Evolutionary conservation across 164 flowering plant genomes (phyloP).

Genomic region (Pachysandra terminalis): DNA sequence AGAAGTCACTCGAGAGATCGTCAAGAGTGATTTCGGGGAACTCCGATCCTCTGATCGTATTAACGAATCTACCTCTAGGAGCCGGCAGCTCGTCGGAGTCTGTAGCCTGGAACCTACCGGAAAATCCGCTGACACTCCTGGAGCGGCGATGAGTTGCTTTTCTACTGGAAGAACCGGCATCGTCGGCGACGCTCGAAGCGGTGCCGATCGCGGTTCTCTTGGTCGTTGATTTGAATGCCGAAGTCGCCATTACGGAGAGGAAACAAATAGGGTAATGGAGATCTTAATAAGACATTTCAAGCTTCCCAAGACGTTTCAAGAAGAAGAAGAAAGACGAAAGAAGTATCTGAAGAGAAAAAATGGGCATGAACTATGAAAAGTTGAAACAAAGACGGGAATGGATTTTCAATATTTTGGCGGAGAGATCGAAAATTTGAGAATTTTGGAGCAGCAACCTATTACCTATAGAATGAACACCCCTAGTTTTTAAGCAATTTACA

Average conservation of each 20-base stretch:
- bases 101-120: constrained; percentile 27
- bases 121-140: constrained; percentile 59
- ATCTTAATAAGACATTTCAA: background rate
- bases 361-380: background rate
- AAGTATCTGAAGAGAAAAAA: background rate
- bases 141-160: constrained; percentile 50
- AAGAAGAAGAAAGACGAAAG: background rate
- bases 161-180: constrained; percentile 31
- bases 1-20: constrained; percentile 71
- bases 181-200: constrained; percentile 12
- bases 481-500: background rate
- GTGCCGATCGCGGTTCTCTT: constrained; percentile 51
- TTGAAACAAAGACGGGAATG: background rate
- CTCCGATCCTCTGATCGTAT: constrained; percentile 68
- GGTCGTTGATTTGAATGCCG: constrained; percentile 82
- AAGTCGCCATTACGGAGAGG: constrained; percentile 56
- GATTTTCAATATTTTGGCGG: constrained; percentile 35
- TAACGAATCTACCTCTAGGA: constrained; percentile 66
- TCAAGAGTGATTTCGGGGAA: constrained; percentile 82
- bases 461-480: background rate
- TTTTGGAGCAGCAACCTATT: too few species aligned
- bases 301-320: background rate
- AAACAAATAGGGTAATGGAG: background rate
- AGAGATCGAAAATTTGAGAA: constrained; percentile 23
- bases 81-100: constrained; percentile 26